Conservation (phyloP, 257 asterid genomes). For the Ligustrum vulgare region DNA sequence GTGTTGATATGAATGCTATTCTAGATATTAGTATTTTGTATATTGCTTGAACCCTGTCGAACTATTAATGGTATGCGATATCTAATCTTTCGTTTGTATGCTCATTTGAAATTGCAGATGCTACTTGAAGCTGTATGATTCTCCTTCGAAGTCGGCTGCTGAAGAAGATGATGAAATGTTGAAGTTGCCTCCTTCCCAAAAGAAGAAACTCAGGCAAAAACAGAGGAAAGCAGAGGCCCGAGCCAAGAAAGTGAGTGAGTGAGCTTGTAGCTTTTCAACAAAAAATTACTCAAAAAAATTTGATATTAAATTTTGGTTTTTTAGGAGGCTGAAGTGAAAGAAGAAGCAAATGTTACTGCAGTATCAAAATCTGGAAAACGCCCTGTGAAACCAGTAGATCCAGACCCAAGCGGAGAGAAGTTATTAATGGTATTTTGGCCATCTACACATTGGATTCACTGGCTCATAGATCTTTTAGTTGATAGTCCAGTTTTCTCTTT, state of each 20-base stretch:
- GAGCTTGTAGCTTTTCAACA: conserved; percentile 17
- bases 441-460: conserved; percentile 13
- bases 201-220: conserved; percentile 90
- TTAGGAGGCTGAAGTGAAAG: conserved; percentile 93
- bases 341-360: conserved; percentile 63
- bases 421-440: conserved; percentile 62
- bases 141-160: conserved; percentile 75
- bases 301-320: conserved; percentile 19
- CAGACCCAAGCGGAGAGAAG: conserved; percentile 92
- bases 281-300: conserved; percentile 17
- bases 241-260: conserved; percentile 87
- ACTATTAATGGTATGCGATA: background rate
- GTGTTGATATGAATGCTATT: background rate
- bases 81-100: conserved; percentile 9
- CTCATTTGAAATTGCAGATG: conserved; percentile 54
- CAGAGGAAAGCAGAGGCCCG: conserved; percentile 97
- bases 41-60: conserved; percentile 11
- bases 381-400: conserved; percentile 77
- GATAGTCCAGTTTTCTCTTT: conserved; percentile 1
- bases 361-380: conserved; percentile 82
- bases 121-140: conserved; percentile 84
- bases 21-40: background rate
- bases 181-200: conserved; percentile 84
- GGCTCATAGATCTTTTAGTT: conserved; percentile 12
- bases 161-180: conserved; percentile 90